phyloP scores from a whole-genome alignment of 23 red algal species.

The Chondrus crispus region DNA sequence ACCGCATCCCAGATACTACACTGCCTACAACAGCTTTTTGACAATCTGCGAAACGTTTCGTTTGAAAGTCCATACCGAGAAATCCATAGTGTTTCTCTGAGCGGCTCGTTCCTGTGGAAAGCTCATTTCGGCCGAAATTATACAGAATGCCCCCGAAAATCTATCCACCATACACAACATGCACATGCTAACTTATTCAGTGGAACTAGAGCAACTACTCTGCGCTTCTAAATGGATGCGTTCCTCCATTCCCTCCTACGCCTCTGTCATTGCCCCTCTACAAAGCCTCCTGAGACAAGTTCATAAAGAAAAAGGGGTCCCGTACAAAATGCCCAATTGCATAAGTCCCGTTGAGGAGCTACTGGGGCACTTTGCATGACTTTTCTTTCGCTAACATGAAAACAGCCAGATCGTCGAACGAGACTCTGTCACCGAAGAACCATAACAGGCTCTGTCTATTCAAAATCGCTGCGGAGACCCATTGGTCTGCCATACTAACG shows the following conservation, averaged over 20 bases:
- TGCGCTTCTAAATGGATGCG: slow-evolving; percentile 27
- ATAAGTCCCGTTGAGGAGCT: no score
- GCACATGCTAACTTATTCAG: not conserved
- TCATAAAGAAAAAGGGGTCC: no score
- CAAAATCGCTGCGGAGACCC: not conserved
- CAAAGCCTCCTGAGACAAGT: not conserved
- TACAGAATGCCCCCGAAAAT: not conserved
- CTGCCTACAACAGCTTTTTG: not conserved
- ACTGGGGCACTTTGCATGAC: no score
- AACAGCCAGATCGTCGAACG: not conserved
- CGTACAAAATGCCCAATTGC: no score
- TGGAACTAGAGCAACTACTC: not conserved
- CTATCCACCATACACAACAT: not conserved
- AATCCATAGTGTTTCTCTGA: not conserved
- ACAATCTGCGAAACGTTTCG: not conserved
- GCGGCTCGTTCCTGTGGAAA: not conserved
- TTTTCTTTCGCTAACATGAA: no score
- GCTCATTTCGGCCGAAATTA: not conserved
- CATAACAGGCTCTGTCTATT: not conserved
- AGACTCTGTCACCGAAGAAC: not conserved
- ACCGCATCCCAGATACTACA: not conserved
- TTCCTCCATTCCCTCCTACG: not conserved
- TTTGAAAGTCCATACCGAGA: not conserved
- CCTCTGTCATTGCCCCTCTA: not conserved
- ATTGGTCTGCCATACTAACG: slow-evolving; percentile 1